phyloP scores from a whole-genome alignment of 352 stramenopile species.

The Globisporangium yorkense region DNA sequence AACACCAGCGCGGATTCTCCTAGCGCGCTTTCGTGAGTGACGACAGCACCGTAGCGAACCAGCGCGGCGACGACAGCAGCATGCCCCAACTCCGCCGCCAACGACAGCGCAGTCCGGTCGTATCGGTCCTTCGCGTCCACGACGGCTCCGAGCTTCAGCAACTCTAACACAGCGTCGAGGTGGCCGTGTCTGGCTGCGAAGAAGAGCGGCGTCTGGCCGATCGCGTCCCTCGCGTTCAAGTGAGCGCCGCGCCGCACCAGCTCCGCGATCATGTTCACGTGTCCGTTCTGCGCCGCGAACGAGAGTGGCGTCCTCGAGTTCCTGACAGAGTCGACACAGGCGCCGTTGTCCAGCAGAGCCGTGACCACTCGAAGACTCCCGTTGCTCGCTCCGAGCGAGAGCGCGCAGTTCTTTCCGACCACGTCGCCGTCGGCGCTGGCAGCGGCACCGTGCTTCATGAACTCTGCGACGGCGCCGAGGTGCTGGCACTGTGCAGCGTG shows the following conservation, averaged over 20 bases:
- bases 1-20: neutral
- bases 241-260: neutral
- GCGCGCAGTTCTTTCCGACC: neutral
- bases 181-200: neutral
- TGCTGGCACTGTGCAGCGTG: neutral
- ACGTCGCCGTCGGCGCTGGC: neutral
- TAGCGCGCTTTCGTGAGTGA: neutral
- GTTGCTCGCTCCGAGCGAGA: neutral
- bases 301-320: conserved; percentile 5
- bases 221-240: neutral
- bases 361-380: neutral
- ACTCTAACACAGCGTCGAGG: neutral
- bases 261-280: neutral
- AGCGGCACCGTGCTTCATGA: neutral
- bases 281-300: neutral
- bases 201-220: neutral
- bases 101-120: neutral
- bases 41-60: neutral
- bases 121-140: neutral
- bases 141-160: neutral
- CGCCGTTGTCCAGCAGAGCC: conserved; percentile 3
- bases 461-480: neutral
- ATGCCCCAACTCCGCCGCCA: neutral
- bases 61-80: neutral
- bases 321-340: neutral